Evolutionary conservation across 345 rosid species (phyloP), one percentile per base, ranked within the genome.

Genomic region (Excoecaria agallocha): DNA sequence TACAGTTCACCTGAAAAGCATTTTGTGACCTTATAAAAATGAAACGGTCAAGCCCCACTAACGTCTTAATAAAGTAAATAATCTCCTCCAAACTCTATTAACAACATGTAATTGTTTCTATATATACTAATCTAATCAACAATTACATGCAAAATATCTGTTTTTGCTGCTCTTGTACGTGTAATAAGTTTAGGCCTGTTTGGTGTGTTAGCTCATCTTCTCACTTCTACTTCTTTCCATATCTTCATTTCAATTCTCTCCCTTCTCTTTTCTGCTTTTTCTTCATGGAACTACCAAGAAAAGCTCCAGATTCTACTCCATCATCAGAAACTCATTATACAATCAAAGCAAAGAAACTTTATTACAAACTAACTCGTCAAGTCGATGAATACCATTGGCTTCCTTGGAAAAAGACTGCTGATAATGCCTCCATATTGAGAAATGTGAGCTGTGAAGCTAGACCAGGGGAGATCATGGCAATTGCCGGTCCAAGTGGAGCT

Each of bases 401-500:
- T 76, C 59, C 7, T 39, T 69, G 74, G 72, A 72, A 59, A 77
- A 50, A 25, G 22, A 12, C 30, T 8, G 16, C 45, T 37, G 51
- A 63, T 19, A 61, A 15, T 51, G 37, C 19, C 24, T 67, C 52
- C 73, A 74, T 81, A 59, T 58, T 78, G 77, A 74, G 75, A n/a
- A 78, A 78, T 72, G 77, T 78, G 4, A 67, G 48, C 16, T 78
- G 81, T 49, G 84, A 82, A 57, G 79, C 84, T 49, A 72, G 71
- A 72, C 74, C 82, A 48, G 69, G 79, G 39, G 75, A 82, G 74
- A 68, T 82, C n/a, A 62, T 55, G 74, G 84, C 84, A 12, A 82
- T 81, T 74, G 81, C 78, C 0, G 77, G 84, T 59, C 84, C 79
- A 6, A 77, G 84, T 67, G 81, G 81, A 12, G 81, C 84, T 3